Base-by-base conservation (phyloP, 2,329 filamentous ascomycete genomes). In the Phaeosphaeriaceae sp. region DNA sequence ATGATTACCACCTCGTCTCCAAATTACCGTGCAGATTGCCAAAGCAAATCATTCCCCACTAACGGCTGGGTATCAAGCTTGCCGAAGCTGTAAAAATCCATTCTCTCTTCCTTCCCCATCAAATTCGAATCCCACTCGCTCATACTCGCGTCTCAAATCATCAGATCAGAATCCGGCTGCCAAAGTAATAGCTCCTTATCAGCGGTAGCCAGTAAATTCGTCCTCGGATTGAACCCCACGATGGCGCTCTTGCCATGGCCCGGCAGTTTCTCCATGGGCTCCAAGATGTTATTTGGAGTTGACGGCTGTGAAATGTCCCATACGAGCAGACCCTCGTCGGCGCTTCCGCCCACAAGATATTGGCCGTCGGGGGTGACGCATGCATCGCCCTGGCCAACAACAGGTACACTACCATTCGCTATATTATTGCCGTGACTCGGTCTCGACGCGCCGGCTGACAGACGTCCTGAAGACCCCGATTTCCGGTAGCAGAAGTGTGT, bases 311-410 rank as follows among this genome's bases (percentile, higher is more conserved):
- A 67, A 59, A 87, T 85, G 73, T 99, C 92, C 93, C 94, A 99
- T 0, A 96, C 86, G 4, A 93, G 77, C 6, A 96, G 78, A 43
- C 92, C 91, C 48, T 87, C 78, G 18, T 81, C 79, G 12, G 82
- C 82, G 44, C 81, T 84, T n/a, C 92, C 92, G 49, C 92, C 90
- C 30, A 99, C 75, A 2, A 97, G 86, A 70, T 88, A 99, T 44
- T 91, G 84, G 2, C 92, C 94, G 68, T 99, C 94, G 0, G 92
- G 90, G 0, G 88, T 86, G 71, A 97, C 94, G 70, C 90, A 94
- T 46, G 89, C 89, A 64, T 97, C 93, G 11, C 92, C 83, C 70
- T 84, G 85, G 2, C 73, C 70, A 6, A 81, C 79, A 15, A 59
- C 61, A 17, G 58, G 59, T 7, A 54, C 58, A 30, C 39, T 57